Conservation (phyloP, 176 grass and related monocot species). For the Dactylis glomerata region DNA sequence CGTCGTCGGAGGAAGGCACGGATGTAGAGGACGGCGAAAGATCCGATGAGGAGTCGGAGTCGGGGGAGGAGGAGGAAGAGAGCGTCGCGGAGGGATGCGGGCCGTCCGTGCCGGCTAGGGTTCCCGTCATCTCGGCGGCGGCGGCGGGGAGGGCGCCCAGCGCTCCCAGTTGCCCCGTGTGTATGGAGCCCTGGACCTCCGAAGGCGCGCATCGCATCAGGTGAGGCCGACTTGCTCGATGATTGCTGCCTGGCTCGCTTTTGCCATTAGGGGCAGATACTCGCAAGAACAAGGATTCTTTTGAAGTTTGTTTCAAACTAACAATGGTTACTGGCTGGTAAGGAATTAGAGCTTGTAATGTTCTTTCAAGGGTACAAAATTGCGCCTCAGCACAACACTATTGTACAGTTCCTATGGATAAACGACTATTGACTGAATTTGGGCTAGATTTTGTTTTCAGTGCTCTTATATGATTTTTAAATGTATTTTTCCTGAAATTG, state of each 20-base stretch:
- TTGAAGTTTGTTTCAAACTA: neutral
- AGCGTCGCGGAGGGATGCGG: neutral
- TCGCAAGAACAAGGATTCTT: neutral
- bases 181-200: slow-evolving; percentile 72
- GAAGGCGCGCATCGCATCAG: slow-evolving; percentile 77
- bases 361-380: neutral
- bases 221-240: slow-evolving; percentile 7
- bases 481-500: neutral
- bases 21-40: neutral
- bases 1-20: neutral
- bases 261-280: neutral
- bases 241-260: neutral
- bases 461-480: neutral
- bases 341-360: neutral
- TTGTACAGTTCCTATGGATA: neutral
- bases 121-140: neutral
- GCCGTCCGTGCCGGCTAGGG: slow-evolving; percentile 3
- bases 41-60: neutral
- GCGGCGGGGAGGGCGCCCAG: neutral
- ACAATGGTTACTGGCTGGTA: neutral
- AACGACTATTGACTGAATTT: neutral
- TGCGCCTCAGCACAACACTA: neutral
- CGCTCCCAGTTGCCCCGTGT: slow-evolving; percentile 56
- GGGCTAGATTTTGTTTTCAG: neutral
- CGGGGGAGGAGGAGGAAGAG: neutral